Evolutionary conservation across 257 asterid genomes (phyloP), one percentile per base, ranked within the genome.

Genomic region (Solanum lycopersicoides): DNA sequence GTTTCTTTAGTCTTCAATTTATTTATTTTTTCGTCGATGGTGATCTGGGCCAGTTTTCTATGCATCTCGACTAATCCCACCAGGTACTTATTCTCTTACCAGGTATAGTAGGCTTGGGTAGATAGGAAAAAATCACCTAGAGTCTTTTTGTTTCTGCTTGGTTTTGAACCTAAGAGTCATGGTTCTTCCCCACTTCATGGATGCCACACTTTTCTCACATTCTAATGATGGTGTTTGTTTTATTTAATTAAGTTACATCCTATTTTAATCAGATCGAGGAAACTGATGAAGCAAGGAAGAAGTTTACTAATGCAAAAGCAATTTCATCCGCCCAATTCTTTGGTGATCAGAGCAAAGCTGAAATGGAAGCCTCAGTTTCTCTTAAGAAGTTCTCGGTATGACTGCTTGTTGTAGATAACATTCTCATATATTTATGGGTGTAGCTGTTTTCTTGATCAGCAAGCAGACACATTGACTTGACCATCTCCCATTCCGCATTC

Each of bases 271-370:
- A 97, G 99, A 92, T 93, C 87, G 98, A 96, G 93, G 99, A 97
- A 92, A 93, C 94, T 13, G 99, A 97, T 89, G 99, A 97, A 89
- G 99, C 99, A 20, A 93, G 99, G 93, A 97, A 96, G 96, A 96
- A 97, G 90, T 97, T 97, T 91, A 87, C 98, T 34, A 96, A 95
- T 91, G 99, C 99, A 28, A 97, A 97, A 90, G 93, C 99, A 45
- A 97, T 97, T 83, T 97, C 99, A 83, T 97, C 99, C 15, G 98
- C 99, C 75, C 99, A 97, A 93, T 97, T 76, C 91, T 97, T 93
- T n/a, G 98, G 99, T 87, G 94, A 88, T 89, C 96, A 89, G 88
- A 92, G 89, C 91, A 94, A 91, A 89, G 92, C 91, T 87, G 98
- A 95, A 75, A 39, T 87, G 75, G 99, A 94, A 42, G 91, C 96